Percentiles rank a stretch among this genome's conserved stretches.
These are phyloP conservation scores for Naganishia onofrii DNA, from an alignment of 768 basidiomycete species.

Conservation along the genomic window DNA sequence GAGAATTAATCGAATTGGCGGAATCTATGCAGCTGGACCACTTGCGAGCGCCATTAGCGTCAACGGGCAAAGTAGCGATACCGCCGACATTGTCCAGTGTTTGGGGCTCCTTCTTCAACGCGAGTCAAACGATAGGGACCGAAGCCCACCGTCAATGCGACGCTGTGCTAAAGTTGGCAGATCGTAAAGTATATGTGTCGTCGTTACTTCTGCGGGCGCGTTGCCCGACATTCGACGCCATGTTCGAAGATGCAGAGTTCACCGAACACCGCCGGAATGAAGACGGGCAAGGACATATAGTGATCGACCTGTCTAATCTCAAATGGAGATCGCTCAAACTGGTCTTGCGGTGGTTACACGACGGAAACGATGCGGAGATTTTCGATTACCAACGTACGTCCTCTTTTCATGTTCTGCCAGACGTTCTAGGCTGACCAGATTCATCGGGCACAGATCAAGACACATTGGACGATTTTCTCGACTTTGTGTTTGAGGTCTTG, in stretches of 20 bases:
- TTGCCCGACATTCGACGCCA: slow-evolving; percentile 74
- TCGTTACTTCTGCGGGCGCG: slow-evolving; percentile 76
- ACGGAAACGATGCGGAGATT: slow-evolving; percentile 65
- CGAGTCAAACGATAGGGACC: slow-evolving; percentile 33
- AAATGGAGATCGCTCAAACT: slow-evolving; percentile 70
- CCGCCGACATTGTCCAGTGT: slow-evolving; percentile 58
- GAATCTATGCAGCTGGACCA: slow-evolving; percentile 61
- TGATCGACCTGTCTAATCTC: slow-evolving; percentile 70
- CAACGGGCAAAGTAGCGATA: slow-evolving; percentile 62
- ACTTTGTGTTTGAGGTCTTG: slow-evolving; percentile 83
- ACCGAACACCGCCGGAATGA: slow-evolving; percentile 62
- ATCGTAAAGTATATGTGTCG: slow-evolving; percentile 65
- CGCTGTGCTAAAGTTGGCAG: slow-evolving; percentile 68
- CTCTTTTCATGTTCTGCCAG: not conserved
- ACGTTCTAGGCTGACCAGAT: not conserved
- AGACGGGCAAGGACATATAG: slow-evolving; percentile 57
- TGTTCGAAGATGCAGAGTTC: slow-evolving; percentile 84
- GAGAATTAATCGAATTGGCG: slow-evolving; percentile 64
- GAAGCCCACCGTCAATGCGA: slow-evolving; percentile 54
- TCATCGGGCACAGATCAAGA: slow-evolving; percentile 59
- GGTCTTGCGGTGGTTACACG: slow-evolving; percentile 73
- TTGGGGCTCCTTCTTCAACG: slow-evolving; percentile 58
- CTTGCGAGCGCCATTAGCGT: slow-evolving; percentile 61
- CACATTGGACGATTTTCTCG: slow-evolving; percentile 70
- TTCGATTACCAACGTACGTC: slow-evolving; percentile 69